A percentile compares a stretch with the other conserved stretches of the same genome.
These are phyloP conservation scores for Agaricus sinodeliciosus DNA, from an alignment of 768 basidiomycete species.

Conservation along the genomic window DNA sequence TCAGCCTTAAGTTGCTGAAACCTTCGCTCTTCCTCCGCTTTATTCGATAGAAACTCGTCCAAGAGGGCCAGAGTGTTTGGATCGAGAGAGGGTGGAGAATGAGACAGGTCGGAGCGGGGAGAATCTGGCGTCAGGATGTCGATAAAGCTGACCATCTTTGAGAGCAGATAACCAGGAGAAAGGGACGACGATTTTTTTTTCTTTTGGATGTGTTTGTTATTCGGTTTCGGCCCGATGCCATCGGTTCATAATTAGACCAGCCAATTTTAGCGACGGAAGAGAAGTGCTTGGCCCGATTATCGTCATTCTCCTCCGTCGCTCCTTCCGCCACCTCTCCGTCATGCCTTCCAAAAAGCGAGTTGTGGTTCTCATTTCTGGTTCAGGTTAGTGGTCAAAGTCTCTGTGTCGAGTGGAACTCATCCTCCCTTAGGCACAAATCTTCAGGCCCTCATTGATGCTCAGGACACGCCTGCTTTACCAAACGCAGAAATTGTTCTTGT, in stretches of 20 bases:
- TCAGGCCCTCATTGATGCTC: slow-evolving; percentile 91
- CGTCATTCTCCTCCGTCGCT: background rate
- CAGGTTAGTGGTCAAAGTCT: slow-evolving; percentile 31
- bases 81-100: background rate
- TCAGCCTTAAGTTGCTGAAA: slow-evolving; percentile 33
- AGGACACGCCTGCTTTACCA: slow-evolving; percentile 67
- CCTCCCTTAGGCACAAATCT: slow-evolving; percentile 76
- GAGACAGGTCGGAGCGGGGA: slow-evolving; percentile 15
- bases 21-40: slow-evolving; percentile 35
- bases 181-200: background rate
- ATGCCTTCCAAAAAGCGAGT: slow-evolving; percentile 24
- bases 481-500: slow-evolving; percentile 70
- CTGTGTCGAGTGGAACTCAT: background rate
- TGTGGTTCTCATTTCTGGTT: slow-evolving; percentile 46
- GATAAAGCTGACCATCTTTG: background rate
- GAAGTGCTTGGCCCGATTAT: background rate
- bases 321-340: background rate
- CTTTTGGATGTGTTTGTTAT: too few species aligned
- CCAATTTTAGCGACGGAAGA: too few species aligned
- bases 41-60: slow-evolving; percentile 30
- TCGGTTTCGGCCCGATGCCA: background rate
- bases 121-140: slow-evolving; percentile 20
- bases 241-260: background rate
- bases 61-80: slow-evolving; percentile 23
- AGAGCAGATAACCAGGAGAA: background rate